phyloP scores from a whole-genome alignment of 1,284 basidiomycete genomes.

The Trichosporon asahii region DNA sequence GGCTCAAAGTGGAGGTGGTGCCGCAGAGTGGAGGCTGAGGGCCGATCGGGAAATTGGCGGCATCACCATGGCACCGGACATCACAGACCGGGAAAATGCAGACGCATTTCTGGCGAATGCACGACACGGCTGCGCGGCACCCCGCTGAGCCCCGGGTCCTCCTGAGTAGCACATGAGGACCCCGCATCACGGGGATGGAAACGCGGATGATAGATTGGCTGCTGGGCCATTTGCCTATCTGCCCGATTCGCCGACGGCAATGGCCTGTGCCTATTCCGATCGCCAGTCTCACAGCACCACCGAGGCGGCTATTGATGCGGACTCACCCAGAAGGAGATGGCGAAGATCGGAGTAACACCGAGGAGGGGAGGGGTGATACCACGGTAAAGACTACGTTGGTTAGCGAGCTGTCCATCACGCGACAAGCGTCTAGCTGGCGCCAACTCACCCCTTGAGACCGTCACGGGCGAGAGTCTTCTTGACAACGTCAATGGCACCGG shows the following conservation, averaged over 20 bases:
- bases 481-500: conserved; percentile 88
- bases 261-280: not conserved
- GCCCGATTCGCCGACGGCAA: conserved; percentile 9
- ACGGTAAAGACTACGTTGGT: conserved; percentile 71
- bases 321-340: conserved; percentile 92
- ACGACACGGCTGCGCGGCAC: not conserved
- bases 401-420: conserved; percentile 2
- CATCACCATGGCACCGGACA: not conserved
- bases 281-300: not conserved
- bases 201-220: not conserved
- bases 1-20: not conserved
- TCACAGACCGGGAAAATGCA: not conserved
- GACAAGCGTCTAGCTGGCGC: not conserved
- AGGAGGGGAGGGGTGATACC: conserved; percentile 94
- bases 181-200: conserved; percentile 4
- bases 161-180: not conserved
- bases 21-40: not conserved
- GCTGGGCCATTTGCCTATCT: not conserved
- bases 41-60: conserved; percentile 7
- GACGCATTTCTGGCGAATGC: not conserved
- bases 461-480: conserved; percentile 84
- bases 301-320: too few relatives aligned
- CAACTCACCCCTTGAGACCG: conserved; percentile 79
- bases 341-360: conserved; percentile 98
- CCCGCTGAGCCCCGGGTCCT: conserved; percentile 2